Conservation (phyloP, 208 protist genomes). For the Trypanosoma theileri region DNA sequence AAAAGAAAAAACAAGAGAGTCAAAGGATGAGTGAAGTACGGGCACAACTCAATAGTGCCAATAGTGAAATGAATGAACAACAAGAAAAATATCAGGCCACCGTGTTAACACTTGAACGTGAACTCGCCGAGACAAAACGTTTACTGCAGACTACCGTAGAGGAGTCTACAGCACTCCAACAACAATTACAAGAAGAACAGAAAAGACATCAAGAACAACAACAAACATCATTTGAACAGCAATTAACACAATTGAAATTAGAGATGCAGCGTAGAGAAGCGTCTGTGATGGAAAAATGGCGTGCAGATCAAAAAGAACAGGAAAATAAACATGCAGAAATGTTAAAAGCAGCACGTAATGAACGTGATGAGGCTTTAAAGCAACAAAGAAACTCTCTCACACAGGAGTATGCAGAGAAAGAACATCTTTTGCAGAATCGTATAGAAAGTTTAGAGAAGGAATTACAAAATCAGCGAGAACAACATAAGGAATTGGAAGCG, state of each 20-base stretch:
- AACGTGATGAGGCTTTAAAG: neutral
- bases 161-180: constrained; percentile 5
- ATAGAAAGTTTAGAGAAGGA: neutral
- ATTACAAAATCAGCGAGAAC: constrained; percentile 1
- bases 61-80: too few species aligned
- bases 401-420: constrained; percentile 4
- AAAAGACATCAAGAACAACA: neutral
- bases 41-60: too few species aligned
- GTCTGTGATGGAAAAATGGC: neutral
- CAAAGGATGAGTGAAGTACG: too few species aligned
- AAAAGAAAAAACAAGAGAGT: too few species aligned
- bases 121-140: constrained; percentile 24
- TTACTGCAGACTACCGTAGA: neutral
- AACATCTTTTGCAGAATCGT: neutral
- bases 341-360: neutral
- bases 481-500: constrained; percentile 15
- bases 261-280: constrained; percentile 2
- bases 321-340: neutral
- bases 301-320: neutral
- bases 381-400: constrained; percentile 1
- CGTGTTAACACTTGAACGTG: constrained; percentile 11
- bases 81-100: neutral
- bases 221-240: constrained; percentile 6
- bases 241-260: neutral
- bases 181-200: constrained; percentile 1